Base-by-base conservation (phyloP, 31 red algal species). In the Porphyra umbilicalis region DNA sequence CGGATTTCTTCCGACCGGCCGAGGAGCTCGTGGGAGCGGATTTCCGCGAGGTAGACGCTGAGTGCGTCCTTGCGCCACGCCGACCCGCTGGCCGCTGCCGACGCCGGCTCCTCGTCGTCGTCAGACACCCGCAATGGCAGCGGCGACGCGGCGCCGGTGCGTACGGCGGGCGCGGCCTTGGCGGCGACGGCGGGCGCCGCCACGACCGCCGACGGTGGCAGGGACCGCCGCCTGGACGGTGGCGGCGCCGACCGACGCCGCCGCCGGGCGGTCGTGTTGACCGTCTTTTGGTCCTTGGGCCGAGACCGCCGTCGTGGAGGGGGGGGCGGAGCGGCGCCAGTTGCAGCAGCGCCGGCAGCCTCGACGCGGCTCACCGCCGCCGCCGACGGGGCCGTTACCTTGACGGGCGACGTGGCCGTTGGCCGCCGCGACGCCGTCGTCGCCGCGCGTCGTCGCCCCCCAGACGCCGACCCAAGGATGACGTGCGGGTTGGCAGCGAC, bases 31-130 rank as follows among this genome's bases (percentile, higher is more conserved):
- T 78, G 30, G 25, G 85, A 79, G 32, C 81, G 82, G 39, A 98
- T 94, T 76, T 92, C 95, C 6, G 83, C 83, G 83, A 98, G 84
- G 68, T 94, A 98, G 32, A 57, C 85, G 79, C 83, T 82, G 36
- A 95, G 88, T 25, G 93, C 85, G 85, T 95, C 93, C 81, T 84
- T 81, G 31, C 82, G 33, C 31, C 32, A 33, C 2, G 80, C 34
- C 25, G 80, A 36, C 4, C 57, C 57, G 57, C 25, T 71, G 4
- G 57, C 16, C 57, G 18, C 7, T 29, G 5, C 57, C 57, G 57
- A 13, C 57, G 57, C 0, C 25, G 25, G 4, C 25, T 71, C 57
- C 25, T 71, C 57, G 2, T 2, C 16, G 25, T 71, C 57, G 25
- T 71, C 57, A 29, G 57, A 29, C 57, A 29, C 16, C 57, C 25